Base-by-base conservation (phyloP, 441 rosid genomes). In the Macaranga tanarius region DNA sequence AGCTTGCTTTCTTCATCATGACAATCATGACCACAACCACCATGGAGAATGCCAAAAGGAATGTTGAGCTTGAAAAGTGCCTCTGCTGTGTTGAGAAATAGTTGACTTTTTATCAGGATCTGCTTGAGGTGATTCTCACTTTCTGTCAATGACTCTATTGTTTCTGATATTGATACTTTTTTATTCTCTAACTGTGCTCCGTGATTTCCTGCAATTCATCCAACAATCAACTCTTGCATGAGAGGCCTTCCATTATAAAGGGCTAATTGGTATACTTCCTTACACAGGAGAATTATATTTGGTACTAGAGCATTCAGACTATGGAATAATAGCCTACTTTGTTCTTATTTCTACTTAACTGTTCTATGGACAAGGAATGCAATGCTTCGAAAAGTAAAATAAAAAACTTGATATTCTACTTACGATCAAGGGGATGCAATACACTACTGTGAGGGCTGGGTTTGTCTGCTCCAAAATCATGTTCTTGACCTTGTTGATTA, bases 1-100 rank as follows among this genome's bases (percentile, higher is more conserved):
- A 90, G 87, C 65, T 84, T 93, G 82, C 81, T 84, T 56, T 86
- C 85, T 71, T 82, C 82, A 57, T 82, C 86, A 11, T 56, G 82
- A 65, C 31, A 74, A 50, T 81, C 72, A 26, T 52, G 75, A 5
- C 72, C 74, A 4, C 70, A 72, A 2, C 78, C 65, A 45, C 47
- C 51, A 10, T 76, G 63, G 71, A 79, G 82, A 64, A 82, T 69
- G 79, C 38, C 62, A 47, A 56, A 56, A 45, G 94, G 91, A 70
- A 86, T 89, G 81, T 86, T 81, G 67, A 90, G 89, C 74, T 84
- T 84, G 92, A 89, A 89, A 66, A 89, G 89, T 58, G 91, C 92
- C 75, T 89, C 87, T 69, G 92, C 87, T 13, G 98, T 88, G 84
- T 88, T 77, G 42, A 90, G 75, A 77, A 93, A 91, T 71, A 84